Evolutionary conservation across 768 basidiomycete species (phyloP).

Genomic region (Panaeolus cyanescens): DNA sequence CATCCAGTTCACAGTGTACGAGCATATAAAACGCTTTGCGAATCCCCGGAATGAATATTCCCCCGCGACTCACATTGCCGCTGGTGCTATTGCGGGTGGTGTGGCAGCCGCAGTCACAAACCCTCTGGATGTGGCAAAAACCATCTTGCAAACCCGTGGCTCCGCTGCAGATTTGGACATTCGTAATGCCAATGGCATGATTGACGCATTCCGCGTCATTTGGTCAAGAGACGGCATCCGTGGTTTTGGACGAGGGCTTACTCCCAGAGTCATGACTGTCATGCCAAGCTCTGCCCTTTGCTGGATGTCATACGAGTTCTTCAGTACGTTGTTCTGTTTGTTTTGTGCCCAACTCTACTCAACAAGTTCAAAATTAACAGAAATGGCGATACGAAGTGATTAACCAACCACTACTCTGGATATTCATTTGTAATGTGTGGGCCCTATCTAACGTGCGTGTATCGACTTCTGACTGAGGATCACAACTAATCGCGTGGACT

Average conservation of each 20-base stretch:
- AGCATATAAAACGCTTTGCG: conserved; percentile 82
- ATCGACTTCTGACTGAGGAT: neutral
- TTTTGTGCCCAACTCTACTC: conserved; percentile 4
- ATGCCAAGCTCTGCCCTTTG: conserved; percentile 97
- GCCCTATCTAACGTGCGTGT: neutral
- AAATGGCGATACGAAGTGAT: conserved; percentile 64
- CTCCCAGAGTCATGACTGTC: conserved; percentile 90
- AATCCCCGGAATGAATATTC: conserved; percentile 90
- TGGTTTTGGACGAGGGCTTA: conserved; percentile 86
- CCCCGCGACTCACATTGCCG: conserved; percentile 88
- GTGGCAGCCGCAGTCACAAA: conserved; percentile 96
- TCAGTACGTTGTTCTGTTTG: conserved; percentile 67
- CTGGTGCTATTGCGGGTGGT: conserved; percentile 91
- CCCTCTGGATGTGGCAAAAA: conserved; percentile 97
- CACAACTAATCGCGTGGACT: neutral
- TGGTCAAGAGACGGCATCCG: conserved; percentile 81
- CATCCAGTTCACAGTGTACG: conserved; percentile 96
- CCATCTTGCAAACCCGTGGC: conserved; percentile 93
- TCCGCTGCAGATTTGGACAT: conserved; percentile 86
- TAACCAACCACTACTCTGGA: conserved; percentile 16
- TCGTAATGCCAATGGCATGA: conserved; percentile 79
- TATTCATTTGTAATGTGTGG: conserved; percentile 7
- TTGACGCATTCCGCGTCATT: conserved; percentile 87
- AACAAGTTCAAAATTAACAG: conserved; percentile 33
- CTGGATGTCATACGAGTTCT: conserved; percentile 98